These are phyloP conservation scores for Verbascum thapsus DNA, from an alignment of 257 asterid genomes.

Conservation along the genomic window DNA sequence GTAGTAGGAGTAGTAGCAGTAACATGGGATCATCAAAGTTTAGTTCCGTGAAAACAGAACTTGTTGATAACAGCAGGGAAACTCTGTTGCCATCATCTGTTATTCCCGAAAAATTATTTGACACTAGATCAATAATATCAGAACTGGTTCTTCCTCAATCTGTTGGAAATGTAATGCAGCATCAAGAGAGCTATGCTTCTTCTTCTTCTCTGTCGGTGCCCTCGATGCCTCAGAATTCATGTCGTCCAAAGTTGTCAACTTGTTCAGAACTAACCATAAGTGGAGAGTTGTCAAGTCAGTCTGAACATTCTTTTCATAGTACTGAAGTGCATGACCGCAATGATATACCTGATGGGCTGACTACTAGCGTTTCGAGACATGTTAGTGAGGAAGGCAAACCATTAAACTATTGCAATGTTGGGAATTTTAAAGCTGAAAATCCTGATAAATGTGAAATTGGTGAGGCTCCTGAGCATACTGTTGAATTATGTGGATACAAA, in stretches of 20 bases:
- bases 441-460: slow-evolving; percentile 30
- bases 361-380: slow-evolving; percentile 33
- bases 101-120: slow-evolving; percentile 42
- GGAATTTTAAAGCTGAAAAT: slow-evolving; percentile 35
- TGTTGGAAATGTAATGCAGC: slow-evolving; percentile 45
- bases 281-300: slow-evolving; percentile 46
- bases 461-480: slow-evolving; percentile 35
- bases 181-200: slow-evolving; percentile 61
- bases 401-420: slow-evolving; percentile 34
- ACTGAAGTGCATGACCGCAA: slow-evolving; percentile 33
- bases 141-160: slow-evolving; percentile 49
- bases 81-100: slow-evolving; percentile 33
- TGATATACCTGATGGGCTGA: slow-evolving; percentile 33
- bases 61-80: slow-evolving; percentile 36
- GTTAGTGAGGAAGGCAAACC: slow-evolving; percentile 34
- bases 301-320: slow-evolving; percentile 48
- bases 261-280: slow-evolving; percentile 50
- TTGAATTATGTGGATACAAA: slow-evolving; percentile 32
- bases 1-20: slow-evolving; percentile 43
- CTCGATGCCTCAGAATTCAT: slow-evolving; percentile 50
- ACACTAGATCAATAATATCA: slow-evolving; percentile 48
- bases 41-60: slow-evolving; percentile 50
- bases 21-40: slow-evolving; percentile 37
- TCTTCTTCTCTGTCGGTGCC: slow-evolving; percentile 54
- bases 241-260: slow-evolving; percentile 41